phyloP scores from a whole-genome alignment of 1,284 basidiomycete genomes.

The Grifola frondosa region DNA sequence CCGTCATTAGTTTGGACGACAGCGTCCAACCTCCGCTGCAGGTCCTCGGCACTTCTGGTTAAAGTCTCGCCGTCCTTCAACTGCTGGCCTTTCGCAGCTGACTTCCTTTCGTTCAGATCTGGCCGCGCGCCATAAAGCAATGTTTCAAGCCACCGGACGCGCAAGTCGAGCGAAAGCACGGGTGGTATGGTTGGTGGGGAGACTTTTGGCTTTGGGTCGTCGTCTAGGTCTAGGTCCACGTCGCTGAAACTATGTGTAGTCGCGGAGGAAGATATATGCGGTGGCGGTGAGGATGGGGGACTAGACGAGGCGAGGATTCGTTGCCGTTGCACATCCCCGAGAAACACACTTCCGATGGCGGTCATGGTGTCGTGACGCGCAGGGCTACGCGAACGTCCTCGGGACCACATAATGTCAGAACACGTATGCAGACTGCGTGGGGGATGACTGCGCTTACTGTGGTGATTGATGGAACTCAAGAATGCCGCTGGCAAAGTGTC shows the following conservation, averaged over 20 bases:
- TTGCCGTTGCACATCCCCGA: conserved; percentile 67
- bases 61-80: conserved; percentile 54
- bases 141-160: conserved; percentile 75
- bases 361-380: too few species aligned
- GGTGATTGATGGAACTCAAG: too few species aligned
- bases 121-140: conserved; percentile 65
- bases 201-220: conserved; percentile 9
- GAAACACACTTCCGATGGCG: conserved; percentile 70
- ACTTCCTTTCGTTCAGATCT: conserved; percentile 35
- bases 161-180: conserved; percentile 64
- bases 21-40: conserved; percentile 54
- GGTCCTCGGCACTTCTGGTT: conserved; percentile 53
- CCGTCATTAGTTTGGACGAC: conserved; percentile 68
- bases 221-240: conserved; percentile 21
- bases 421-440: too few species aligned
- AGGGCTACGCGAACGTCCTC: neutral
- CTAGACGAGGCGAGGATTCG: conserved; percentile 61
- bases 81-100: conserved; percentile 35
- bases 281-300: conserved; percentile 62
- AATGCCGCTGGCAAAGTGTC: too few species aligned
- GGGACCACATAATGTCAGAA: neutral
- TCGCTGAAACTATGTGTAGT: conserved; percentile 22
- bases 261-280: conserved; percentile 24
- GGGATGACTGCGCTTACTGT: too few species aligned
- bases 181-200: conserved; percentile 52